These are phyloP conservation scores for Lasiosphaeria hispida DNA, from an alignment of 495 filamentous ascomycete species.

Conservation along the genomic window DNA sequence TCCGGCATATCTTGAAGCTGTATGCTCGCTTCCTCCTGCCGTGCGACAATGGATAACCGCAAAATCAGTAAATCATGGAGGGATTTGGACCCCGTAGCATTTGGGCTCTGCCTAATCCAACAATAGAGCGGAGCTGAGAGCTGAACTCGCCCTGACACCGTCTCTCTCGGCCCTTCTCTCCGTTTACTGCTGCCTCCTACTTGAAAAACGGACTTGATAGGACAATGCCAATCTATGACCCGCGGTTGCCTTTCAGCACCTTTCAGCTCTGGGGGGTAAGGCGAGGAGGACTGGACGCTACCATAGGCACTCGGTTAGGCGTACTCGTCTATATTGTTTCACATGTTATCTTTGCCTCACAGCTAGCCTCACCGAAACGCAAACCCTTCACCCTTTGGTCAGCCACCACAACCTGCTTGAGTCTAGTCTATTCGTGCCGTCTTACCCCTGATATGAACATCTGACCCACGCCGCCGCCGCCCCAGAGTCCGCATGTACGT, in stretches of 20 bases:
- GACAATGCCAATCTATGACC: too few relatives aligned
- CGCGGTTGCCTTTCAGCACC: too few relatives aligned
- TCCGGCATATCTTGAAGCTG: too few relatives aligned
- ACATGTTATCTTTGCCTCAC: neutral
- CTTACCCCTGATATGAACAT: too few relatives aligned
- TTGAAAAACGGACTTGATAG: too few relatives aligned
- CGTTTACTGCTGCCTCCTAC: neutral
- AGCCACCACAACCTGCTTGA: too few relatives aligned
- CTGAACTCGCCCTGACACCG: neutral
- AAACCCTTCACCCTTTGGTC: neutral
- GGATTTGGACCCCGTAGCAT: neutral
- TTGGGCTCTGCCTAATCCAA: neutral
- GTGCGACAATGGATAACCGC: too few relatives aligned
- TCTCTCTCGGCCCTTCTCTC: neutral
- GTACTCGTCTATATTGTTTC: slow-evolving; percentile 2
- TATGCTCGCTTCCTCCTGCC: too few relatives aligned
- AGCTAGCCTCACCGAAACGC: neutral
- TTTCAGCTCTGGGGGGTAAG: neutral
- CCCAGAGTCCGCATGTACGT: too few relatives aligned
- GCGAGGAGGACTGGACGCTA: neutral
- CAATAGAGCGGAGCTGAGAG: neutral
- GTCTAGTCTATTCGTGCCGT: too few relatives aligned
- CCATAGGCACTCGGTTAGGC: neutral
- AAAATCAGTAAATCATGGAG: too few relatives aligned
- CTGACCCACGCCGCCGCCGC: too few relatives aligned